Conservation (phyloP, 1,284 basidiomycete genomes). For the Apiotrichum brassicae region DNA sequence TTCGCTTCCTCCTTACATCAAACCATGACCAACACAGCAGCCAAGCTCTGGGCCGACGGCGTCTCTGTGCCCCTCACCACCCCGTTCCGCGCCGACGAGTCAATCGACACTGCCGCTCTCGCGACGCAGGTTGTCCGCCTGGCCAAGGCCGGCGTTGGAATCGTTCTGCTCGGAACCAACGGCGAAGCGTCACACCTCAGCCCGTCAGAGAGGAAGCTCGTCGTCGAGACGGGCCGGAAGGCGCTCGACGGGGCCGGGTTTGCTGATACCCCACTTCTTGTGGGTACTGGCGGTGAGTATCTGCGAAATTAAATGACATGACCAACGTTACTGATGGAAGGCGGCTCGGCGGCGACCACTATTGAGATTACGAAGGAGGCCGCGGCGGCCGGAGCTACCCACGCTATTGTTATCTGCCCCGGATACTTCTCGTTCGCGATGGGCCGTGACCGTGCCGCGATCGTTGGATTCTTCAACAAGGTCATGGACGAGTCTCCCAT, state of each 20-base stretch:
- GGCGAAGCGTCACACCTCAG: conserved; percentile 58
- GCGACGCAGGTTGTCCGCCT: conserved; percentile 47
- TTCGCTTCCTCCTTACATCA: too few species aligned
- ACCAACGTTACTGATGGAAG: conserved; percentile 5
- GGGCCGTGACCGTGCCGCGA: conserved; percentile 46
- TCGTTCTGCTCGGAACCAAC: conserved; percentile 49
- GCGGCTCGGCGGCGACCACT: conserved; percentile 67
- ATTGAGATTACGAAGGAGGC: conserved; percentile 72
- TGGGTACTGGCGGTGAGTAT: conserved; percentile 71
- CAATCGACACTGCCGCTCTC: conserved; percentile 44
- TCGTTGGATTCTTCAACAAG: conserved; percentile 51
- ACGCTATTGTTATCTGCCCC: conserved; percentile 51
- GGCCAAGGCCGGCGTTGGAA: conserved; percentile 48
- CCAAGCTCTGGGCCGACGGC: conserved; percentile 34
- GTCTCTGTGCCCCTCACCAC: conserved; percentile 50
- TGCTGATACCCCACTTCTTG: conserved; percentile 63
- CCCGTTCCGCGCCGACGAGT: conserved; percentile 44
- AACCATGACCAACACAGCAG: conserved; percentile 6
- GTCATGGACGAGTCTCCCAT: conserved; percentile 75
- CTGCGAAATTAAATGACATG: neutral
- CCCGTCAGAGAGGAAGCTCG: conserved; percentile 59
- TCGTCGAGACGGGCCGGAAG: conserved; percentile 61
- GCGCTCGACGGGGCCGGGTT: conserved; percentile 70
- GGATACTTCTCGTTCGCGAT: conserved; percentile 51
- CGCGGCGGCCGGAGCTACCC: conserved; percentile 68